These are phyloP conservation scores for Podospora australis DNA, from an alignment of 495 filamentous ascomycete species.

Conservation along the genomic window DNA sequence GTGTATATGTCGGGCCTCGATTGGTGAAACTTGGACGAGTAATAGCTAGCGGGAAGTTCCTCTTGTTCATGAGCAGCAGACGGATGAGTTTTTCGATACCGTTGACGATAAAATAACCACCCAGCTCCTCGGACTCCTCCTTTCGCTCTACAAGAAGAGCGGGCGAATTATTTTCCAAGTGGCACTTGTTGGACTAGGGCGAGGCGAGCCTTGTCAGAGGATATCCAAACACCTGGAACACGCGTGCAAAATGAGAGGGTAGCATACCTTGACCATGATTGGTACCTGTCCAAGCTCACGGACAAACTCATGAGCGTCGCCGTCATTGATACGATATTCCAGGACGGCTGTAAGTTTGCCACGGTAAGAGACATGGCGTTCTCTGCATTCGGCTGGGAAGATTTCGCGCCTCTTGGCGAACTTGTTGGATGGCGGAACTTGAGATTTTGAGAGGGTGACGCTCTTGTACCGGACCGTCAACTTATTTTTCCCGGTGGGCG, in stretches of 20 bases:
- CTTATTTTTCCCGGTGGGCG: slow-evolving; percentile 56
- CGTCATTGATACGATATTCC: slow-evolving; percentile 79
- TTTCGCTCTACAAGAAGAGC: slow-evolving; percentile 74
- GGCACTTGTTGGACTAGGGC: slow-evolving; percentile 72
- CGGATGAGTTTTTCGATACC: slow-evolving; percentile 95
- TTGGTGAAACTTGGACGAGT: slow-evolving; percentile 79
- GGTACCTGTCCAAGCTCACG: slow-evolving; percentile 84
- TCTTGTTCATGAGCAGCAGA: slow-evolving; percentile 76
- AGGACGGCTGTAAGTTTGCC: slow-evolving; percentile 76
- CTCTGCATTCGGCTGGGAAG: slow-evolving; percentile 86
- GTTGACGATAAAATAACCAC: slow-evolving; percentile 92
- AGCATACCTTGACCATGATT: slow-evolving; percentile 77
- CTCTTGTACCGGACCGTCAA: slow-evolving; percentile 68
- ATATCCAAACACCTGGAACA: background rate
- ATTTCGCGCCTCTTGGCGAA: slow-evolving; percentile 74
- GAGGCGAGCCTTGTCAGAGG: slow-evolving; percentile 12
- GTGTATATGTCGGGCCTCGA: slow-evolving; percentile 78
- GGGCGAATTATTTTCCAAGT: slow-evolving; percentile 78
- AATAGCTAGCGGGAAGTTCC: slow-evolving; percentile 94
- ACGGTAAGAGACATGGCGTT: slow-evolving; percentile 86
- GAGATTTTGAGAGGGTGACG: slow-evolving; percentile 69
- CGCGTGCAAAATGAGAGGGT: background rate
- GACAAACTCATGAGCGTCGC: slow-evolving; percentile 68
- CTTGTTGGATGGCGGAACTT: slow-evolving; percentile 72
- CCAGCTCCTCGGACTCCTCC: slow-evolving; percentile 88